Evolutionary conservation across 108 stramenopile species (phyloP).

Genomic region (Hondaea fermentalgiana): DNA sequence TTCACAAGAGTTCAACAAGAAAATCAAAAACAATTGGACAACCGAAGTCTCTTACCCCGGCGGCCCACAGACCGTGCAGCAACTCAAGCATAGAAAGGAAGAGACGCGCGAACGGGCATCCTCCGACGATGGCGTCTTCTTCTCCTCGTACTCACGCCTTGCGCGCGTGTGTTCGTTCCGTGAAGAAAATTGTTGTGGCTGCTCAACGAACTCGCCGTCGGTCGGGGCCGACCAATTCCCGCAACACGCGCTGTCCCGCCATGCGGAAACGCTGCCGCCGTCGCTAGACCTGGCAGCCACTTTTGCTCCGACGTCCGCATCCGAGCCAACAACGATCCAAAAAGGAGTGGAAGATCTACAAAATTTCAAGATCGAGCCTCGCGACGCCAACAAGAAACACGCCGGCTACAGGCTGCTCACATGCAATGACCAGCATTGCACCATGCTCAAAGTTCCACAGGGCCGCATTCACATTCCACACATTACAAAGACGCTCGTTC

Average conservation of each 20-base stretch:
- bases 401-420: not conserved
- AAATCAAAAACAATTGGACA: not conserved
- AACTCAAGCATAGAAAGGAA: not conserved
- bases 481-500: not conserved
- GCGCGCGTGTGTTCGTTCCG: not conserved
- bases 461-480: slow-evolving; percentile 1
- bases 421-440: not conserved
- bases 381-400: not conserved
- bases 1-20: too few species aligned
- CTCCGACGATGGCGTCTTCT: not conserved
- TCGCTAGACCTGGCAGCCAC: not conserved
- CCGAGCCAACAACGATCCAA: not conserved
- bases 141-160: not conserved
- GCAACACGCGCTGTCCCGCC: too few species aligned
- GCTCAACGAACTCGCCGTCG: too few species aligned
- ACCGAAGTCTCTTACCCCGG: not conserved
- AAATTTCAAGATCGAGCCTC: not conserved
- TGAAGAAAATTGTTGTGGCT: not conserved
- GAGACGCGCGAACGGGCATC: not conserved
- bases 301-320: not conserved
- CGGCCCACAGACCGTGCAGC: not conserved
- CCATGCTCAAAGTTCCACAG: not conserved
- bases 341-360: not conserved
- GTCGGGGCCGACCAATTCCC: too few species aligned
- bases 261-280: not conserved